A percentile compares a stretch with the other conserved stretches of the same genome.
Conservation (phyloP, 805 yeast genomes). For the Metschnikowia picachoensis region DNA sequence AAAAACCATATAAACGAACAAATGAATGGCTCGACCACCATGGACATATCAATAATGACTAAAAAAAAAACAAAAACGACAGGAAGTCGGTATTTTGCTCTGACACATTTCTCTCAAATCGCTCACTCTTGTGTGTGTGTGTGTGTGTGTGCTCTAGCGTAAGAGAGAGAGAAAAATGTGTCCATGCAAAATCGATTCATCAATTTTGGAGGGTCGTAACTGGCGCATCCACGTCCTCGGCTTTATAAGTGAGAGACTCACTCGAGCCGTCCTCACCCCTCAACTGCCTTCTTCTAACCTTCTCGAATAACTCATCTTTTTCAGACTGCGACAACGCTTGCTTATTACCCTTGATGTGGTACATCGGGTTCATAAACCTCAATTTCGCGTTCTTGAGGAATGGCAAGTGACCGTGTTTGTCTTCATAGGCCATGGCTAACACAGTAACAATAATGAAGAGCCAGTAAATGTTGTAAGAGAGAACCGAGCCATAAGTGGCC, state of each 20-base stretch:
- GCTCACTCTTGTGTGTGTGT: constrained; percentile 6
- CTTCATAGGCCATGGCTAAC: constrained; percentile 71
- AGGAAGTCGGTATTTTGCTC: not conserved
- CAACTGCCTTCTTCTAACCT: constrained; percentile 15
- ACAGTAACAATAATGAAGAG: constrained; percentile 54
- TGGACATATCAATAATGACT: not conserved
- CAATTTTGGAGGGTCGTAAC: too few relatives aligned
- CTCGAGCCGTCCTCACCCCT: too few relatives aligned
- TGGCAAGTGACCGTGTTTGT: constrained; percentile 79
- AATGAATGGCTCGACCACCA: constrained; percentile 7
- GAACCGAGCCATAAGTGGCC: constrained; percentile 89
- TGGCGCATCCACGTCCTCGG: too few relatives aligned
- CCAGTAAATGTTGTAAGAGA: constrained; percentile 91
- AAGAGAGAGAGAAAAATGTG: not conserved
- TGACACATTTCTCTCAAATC: not conserved
- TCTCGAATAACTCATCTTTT: constrained; percentile 47
- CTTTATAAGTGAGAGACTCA: too few relatives aligned
- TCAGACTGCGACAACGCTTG: constrained; percentile 50
- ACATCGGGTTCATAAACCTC: constrained; percentile 65
- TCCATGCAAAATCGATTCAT: too few relatives aligned
- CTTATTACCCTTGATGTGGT: constrained; percentile 65
- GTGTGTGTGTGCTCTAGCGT: not conserved
- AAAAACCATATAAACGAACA: not conserved
- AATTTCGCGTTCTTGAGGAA: constrained; percentile 40
- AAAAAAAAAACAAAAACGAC: not conserved